These are phyloP conservation scores for Zygosaccharomyces sapae DNA, from an alignment of 1,139 yeast species.

Conservation along the genomic window DNA sequence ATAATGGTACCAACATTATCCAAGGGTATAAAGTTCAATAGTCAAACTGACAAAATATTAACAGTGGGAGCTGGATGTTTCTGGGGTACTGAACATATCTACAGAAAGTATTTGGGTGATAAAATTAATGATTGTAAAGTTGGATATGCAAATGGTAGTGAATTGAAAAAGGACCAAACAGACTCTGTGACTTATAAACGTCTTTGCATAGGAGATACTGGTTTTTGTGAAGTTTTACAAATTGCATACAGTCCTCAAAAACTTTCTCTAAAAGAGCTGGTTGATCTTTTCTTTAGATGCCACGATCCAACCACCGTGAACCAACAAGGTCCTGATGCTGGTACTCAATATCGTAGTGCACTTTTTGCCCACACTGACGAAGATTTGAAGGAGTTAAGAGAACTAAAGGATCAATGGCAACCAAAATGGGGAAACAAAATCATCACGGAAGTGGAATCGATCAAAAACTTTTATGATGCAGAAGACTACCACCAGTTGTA, in stretches of 20 bases:
- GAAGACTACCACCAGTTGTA: conserved; percentile 90
- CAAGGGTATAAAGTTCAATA: conserved; percentile 39
- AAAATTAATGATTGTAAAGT: conserved; percentile 72
- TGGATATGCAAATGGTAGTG: conserved; percentile 82
- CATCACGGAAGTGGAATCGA: conserved; percentile 66
- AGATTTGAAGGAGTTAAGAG: conserved; percentile 44
- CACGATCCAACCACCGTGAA: conserved; percentile 71
- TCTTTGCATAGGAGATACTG: conserved; percentile 72
- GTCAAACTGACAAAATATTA: conserved; percentile 45
- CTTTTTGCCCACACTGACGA: conserved; percentile 58
- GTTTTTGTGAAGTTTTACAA: conserved; percentile 76
- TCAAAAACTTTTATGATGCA: conserved; percentile 77
- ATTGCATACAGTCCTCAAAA: conserved; percentile 70
- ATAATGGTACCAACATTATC: conserved; percentile 31
- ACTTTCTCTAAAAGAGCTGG: conserved; percentile 55
- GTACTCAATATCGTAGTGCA: conserved; percentile 82
- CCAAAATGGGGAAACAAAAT: conserved; percentile 53
- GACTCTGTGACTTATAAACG: conserved; percentile 63
- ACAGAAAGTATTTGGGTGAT: conserved; percentile 55
- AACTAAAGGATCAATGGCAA: conserved; percentile 46
- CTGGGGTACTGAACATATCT: conserved; percentile 93
- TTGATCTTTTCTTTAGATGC: conserved; percentile 83
- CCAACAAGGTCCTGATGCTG: conserved; percentile 76
- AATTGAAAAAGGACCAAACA: conserved; percentile 28
- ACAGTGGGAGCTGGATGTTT: conserved; percentile 84